Conservation (phyloP, 1,284 basidiomycete species). For the Anthracocystis walkeri region DNA sequence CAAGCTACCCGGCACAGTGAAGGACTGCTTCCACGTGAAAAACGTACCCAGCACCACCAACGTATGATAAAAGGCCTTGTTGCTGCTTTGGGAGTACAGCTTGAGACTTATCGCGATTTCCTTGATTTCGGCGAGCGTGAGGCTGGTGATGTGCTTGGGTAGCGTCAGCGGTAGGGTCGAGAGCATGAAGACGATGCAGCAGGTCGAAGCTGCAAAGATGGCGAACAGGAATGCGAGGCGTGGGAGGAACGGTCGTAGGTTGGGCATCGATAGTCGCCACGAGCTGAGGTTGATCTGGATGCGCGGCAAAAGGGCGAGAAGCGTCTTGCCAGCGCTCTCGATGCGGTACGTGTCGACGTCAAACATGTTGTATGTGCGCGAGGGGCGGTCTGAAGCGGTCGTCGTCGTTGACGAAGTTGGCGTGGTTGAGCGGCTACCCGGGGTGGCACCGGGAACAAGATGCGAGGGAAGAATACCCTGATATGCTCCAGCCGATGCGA, state of each 20-base stretch:
- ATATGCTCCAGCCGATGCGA: conserved; percentile 15
- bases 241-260: conserved; percentile 57
- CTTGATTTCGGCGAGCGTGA: conserved; percentile 65
- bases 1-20: conserved; percentile 64
- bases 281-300: conserved; percentile 47
- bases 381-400: conserved; percentile 18
- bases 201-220: conserved; percentile 61
- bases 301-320: conserved; percentile 32
- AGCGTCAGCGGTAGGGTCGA: conserved; percentile 64
- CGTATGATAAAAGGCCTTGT: conserved; percentile 56
- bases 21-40: conserved; percentile 68
- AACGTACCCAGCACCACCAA: conserved; percentile 61
- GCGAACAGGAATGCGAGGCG: conserved; percentile 53
- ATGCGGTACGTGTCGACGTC: conserved; percentile 44
- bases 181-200: conserved; percentile 58
- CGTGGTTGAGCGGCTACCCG: conserved; percentile 36
- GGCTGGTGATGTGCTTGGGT: conserved; percentile 62
- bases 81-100: conserved; percentile 55
- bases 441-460: conserved; percentile 21
- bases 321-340: conserved; percentile 22
- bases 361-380: conserved; percentile 28
- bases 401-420: conserved; percentile 32
- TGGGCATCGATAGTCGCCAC: conserved; percentile 43
- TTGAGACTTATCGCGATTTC: conserved; percentile 60
- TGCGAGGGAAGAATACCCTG: conserved; percentile 52